phyloP scores from a whole-genome alignment of 108 stramenopile species.

The Pseudonitzschia pungens region DNA sequence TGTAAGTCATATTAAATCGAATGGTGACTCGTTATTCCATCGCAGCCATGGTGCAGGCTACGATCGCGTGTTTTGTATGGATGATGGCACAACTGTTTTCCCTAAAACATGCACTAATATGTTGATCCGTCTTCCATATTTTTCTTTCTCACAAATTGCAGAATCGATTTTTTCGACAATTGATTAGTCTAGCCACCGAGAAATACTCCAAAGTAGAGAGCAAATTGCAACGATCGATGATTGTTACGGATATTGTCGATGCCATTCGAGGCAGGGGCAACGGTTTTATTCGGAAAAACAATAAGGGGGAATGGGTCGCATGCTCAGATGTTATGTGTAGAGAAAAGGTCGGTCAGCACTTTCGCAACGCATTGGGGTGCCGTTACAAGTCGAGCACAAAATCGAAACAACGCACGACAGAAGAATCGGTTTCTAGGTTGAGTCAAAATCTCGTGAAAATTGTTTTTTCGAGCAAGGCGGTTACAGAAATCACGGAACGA shows the following conservation, averaged over 20 bases:
- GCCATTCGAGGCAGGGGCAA: slow-evolving; percentile 1
- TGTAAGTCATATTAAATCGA: background rate
- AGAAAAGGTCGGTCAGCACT: slow-evolving; percentile 1
- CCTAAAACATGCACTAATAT: background rate
- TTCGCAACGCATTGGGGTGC: slow-evolving; percentile 6
- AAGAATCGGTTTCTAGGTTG: background rate
- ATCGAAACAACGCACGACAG: background rate
- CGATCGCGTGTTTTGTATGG: background rate
- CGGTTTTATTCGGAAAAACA: background rate
- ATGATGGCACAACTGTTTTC: too few species aligned
- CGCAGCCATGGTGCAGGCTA: background rate
- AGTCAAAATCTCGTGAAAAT: background rate
- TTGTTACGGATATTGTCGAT: slow-evolving; percentile 23
- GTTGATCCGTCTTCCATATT: background rate
- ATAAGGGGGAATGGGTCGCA: slow-evolving; percentile 3
- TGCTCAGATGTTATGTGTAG: background rate
- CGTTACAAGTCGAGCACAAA: slow-evolving; percentile 1
- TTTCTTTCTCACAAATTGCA: background rate
- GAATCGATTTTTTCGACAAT: slow-evolving; percentile 28
- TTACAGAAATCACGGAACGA: background rate
- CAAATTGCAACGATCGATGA: slow-evolving; percentile 21
- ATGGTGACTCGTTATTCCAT: background rate
- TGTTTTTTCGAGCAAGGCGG: slow-evolving; percentile 1
- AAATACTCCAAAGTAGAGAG: slow-evolving; percentile 22
- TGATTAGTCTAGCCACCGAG: slow-evolving; percentile 15